phyloP scores from a whole-genome alignment of 2,329 filamentous ascomycete genomes.

The Pyrenophora tritici-repentis region DNA sequence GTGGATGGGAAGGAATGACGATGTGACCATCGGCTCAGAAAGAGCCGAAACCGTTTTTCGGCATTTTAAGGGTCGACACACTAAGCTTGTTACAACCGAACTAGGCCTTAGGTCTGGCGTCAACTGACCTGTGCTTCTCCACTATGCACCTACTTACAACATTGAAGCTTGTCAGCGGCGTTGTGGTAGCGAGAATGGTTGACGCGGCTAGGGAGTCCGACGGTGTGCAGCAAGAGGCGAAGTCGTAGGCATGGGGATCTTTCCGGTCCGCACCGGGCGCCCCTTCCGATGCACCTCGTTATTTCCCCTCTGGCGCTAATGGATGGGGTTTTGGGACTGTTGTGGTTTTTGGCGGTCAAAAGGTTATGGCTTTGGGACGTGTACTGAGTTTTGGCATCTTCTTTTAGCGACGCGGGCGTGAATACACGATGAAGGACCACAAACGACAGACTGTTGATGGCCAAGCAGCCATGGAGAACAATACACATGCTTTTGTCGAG shows the following conservation, averaged over 20 bases:
- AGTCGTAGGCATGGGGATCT: background rate
- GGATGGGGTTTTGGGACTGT: too few relatives aligned
- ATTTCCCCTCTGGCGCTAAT: background rate
- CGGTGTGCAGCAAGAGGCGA: too few relatives aligned
- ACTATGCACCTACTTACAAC: conserved; percentile 5
- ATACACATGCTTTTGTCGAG: background rate
- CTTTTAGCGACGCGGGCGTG: too few relatives aligned
- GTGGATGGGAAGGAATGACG: background rate
- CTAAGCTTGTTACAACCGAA: background rate
- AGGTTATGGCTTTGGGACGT: too few relatives aligned
- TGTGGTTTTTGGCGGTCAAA: too few relatives aligned
- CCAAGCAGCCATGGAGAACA: background rate
- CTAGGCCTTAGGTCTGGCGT: background rate
- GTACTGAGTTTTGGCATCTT: too few relatives aligned
- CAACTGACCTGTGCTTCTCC: background rate
- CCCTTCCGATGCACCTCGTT: conserved; percentile 4
- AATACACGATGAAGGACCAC: background rate
- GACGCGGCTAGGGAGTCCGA: too few relatives aligned
- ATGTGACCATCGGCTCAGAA: conserved; percentile 7
- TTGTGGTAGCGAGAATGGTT: too few relatives aligned
- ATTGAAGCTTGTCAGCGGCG: conserved; percentile 4
- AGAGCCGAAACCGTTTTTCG: background rate
- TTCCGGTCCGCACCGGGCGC: background rate
- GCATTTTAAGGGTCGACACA: background rate
- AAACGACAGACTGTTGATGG: background rate